phyloP scores from a whole-genome alignment of 192 early-diverging fungal species.

The Coemansia sp. region DNA sequence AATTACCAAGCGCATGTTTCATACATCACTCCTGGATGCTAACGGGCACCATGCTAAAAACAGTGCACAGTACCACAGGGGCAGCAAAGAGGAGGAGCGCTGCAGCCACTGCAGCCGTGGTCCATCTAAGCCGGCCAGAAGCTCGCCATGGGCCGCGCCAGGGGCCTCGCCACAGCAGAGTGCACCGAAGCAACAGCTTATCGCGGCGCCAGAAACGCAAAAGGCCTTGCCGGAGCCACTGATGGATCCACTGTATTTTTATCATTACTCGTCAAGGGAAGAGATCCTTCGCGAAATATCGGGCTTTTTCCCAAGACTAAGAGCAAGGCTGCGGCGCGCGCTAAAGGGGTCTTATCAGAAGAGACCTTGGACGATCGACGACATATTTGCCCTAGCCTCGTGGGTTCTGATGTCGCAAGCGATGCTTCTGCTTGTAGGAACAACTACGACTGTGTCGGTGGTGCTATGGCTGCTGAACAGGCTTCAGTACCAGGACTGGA shows the following conservation, averaged over 20 bases:
- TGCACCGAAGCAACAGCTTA: not conserved
- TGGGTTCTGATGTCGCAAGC: slow-evolving; percentile 87
- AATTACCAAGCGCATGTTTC: not conserved
- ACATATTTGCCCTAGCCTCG: slow-evolving; percentile 81
- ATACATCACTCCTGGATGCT: not conserved
- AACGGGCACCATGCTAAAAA: not conserved
- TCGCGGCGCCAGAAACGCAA: slow-evolving; percentile 21
- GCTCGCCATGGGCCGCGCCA: not conserved
- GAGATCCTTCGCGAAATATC: slow-evolving; percentile 60
- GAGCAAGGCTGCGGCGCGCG: slow-evolving; percentile 58
- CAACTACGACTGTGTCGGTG: slow-evolving; percentile 84
- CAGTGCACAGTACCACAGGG: not conserved
- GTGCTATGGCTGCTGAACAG: slow-evolving; percentile 76
- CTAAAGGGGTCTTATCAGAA: slow-evolving; percentile 62
- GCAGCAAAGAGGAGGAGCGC: not conserved
- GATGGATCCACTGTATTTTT: slow-evolving; percentile 39
- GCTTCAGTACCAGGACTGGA: slow-evolving; percentile 81
- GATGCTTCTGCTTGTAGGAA: slow-evolving; percentile 80
- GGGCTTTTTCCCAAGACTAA: slow-evolving; percentile 60
- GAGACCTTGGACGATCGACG: slow-evolving; percentile 78
- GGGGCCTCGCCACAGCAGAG: not conserved
- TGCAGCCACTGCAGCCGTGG: not conserved
- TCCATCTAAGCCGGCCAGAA: not conserved
- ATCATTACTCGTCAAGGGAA: slow-evolving; percentile 19
- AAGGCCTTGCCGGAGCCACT: slow-evolving; percentile 34